Percentiles rank a stretch among this genome's conserved stretches.
Evolutionary conservation across 2,329 filamentous ascomycete species (phyloP).

Genomic region (Trichoderma guizhouense): DNA sequence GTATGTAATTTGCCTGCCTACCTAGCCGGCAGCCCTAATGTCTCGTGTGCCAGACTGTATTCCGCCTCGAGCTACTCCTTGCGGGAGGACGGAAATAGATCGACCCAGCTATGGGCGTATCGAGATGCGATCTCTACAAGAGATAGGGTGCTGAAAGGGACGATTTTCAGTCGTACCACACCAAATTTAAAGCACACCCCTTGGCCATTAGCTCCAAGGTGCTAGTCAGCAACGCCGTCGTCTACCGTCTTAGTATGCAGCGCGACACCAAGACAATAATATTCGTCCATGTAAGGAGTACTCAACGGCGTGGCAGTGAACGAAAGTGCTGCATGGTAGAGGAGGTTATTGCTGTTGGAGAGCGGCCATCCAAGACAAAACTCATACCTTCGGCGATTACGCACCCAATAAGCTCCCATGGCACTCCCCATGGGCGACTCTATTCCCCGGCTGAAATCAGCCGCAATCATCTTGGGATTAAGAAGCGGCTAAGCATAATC

Average conservation of each 20-base stretch:
- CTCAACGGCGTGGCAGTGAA: background rate
- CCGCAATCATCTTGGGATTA: background rate
- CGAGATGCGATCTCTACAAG: slow-evolving; percentile 10
- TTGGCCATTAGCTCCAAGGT: background rate
- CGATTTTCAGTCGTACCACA: background rate
- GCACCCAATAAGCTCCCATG: background rate
- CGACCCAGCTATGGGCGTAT: slow-evolving; percentile 10
- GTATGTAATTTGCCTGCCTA: background rate
- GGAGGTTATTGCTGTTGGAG: background rate
- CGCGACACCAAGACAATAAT: background rate
- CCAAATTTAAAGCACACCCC: background rate
- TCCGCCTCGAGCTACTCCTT: background rate
- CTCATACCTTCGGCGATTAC: background rate
- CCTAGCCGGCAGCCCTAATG: background rate
- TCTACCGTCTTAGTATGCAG: background rate
- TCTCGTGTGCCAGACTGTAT: background rate
- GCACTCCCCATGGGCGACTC: background rate
- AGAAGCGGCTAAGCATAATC: background rate
- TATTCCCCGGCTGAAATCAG: background rate
- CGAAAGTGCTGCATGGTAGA: background rate
- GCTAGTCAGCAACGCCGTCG: background rate
- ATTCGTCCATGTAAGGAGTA: background rate
- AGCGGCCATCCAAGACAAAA: background rate
- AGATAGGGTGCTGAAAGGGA: slow-evolving; percentile 13
- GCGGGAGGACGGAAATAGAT: background rate